A percentile compares a stretch with the other conserved stretches of the same genome.
Evolutionary conservation across 1,284 basidiomycete genomes (phyloP).

Genomic region (Porphyrellus sp.): DNA sequence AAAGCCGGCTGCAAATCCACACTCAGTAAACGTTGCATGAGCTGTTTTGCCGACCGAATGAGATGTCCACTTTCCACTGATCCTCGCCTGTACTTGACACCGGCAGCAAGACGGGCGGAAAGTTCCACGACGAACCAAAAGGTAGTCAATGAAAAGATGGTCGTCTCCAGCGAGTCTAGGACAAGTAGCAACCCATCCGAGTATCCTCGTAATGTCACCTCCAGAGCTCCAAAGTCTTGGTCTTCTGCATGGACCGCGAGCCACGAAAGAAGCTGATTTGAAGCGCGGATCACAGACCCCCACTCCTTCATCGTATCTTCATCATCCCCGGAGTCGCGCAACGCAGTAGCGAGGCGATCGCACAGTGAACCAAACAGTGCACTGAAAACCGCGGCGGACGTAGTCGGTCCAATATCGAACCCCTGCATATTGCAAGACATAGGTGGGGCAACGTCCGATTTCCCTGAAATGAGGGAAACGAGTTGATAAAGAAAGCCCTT

Average conservation of each 20-base stretch:
- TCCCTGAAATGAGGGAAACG: conserved; percentile 36
- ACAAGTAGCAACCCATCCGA: conserved; percentile 41
- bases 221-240: conserved; percentile 34
- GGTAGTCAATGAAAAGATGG: conserved; percentile 42
- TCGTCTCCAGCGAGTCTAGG: conserved; percentile 37
- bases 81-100: conserved; percentile 26
- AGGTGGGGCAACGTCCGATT: conserved; percentile 27
- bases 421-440: conserved; percentile 35
- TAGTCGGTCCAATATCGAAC: conserved; percentile 42
- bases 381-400: conserved; percentile 39
- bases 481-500: conserved; percentile 59
- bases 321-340: conserved; percentile 31
- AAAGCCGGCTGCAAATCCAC: conserved; percentile 54
- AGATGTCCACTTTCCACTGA: conserved; percentile 33
- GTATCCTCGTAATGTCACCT: conserved; percentile 37
- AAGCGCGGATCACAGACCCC: conserved; percentile 37
- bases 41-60: conserved; percentile 22
- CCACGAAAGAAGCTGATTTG: conserved; percentile 45
- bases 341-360: conserved; percentile 41
- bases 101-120: conserved; percentile 39
- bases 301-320: conserved; percentile 37
- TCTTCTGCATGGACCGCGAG: conserved; percentile 36
- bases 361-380: conserved; percentile 42
- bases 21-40: conserved; percentile 53
- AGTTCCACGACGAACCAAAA: conserved; percentile 67